Evolutionary conservation across 2,329 filamentous ascomycete genomes (phyloP), one percentile per base, ranked within the genome.

Genomic region (Uncinocarpus reesii): DNA sequence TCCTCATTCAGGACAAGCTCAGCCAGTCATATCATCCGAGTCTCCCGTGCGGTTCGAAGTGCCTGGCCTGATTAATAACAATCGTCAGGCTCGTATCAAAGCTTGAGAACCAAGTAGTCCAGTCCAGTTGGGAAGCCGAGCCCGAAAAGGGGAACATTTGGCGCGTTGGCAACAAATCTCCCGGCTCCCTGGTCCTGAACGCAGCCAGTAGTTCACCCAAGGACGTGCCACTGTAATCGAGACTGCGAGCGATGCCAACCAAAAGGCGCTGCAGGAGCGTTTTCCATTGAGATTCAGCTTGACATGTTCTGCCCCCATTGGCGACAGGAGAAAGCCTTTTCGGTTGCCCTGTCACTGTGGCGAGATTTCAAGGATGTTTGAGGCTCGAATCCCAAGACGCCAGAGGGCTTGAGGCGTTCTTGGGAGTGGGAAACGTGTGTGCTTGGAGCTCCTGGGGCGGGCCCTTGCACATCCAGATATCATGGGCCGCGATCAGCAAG

Each of bases 291-390:
- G 15, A 6, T 23, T 23, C 16, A 45, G 31, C 32, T 38, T 37
- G 43, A 46, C 43, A 29, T 46, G 43, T 37, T 29, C n/a, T 46
- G 3, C 26, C 18, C 13, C 31, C 24, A 46, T 46, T 46, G 34
- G 42, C 32, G 29, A 15, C 31, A 36, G 13, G 4, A 2, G 23
- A 24, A 41, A 21, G 11, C 20, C 1, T 15, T 21, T 2, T 20
- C 40, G 4, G 7, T n/a, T n/a, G n/a, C n/a, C n/a, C n/a, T n/a
- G n/a, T n/a, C n/a, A 7, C 18, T 3, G 21, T 16, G 23, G 21
- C 16, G 42, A 35, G n/a, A 37, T 46, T 28, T 15, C 32, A 23
- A 31, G 23, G 34, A 24, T 21, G 34, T 38, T n/a, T 3, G 31
- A 13, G 32, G 42, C 31, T 29, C n/a, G 32, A 46, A 46, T 20